These are phyloP conservation scores for Podila minutissima DNA, from an alignment of 192 early-diverging fungal species.

Conservation along the genomic window DNA sequence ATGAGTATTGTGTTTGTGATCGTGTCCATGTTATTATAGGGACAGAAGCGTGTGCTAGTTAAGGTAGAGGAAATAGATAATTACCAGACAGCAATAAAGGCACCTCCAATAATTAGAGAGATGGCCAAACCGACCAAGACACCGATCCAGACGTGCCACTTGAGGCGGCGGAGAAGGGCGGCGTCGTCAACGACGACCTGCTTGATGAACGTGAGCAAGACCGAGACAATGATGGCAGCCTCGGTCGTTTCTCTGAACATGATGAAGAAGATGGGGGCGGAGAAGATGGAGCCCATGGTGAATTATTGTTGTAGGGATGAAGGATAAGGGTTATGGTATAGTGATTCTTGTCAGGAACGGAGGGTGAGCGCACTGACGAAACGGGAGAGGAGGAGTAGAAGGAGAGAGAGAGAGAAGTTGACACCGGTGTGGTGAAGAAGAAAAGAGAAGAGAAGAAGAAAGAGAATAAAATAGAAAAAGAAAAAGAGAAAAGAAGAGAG, in stretches of 20 bases:
- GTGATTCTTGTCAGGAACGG: not conserved
- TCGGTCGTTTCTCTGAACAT: conserved; percentile 87
- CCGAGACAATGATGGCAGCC: conserved; percentile 88
- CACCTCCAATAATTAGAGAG: conserved; percentile 74
- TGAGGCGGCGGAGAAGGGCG: conserved; percentile 59
- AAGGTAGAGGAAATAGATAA: not conserved
- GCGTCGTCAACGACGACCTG: conserved; percentile 68
- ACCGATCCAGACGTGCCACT: conserved; percentile 83
- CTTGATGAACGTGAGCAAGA: conserved; percentile 80
- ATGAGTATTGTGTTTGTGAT: not conserved
- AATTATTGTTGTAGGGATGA: conserved; percentile 6
- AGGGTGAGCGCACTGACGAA: not conserved
- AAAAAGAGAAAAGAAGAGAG: not conserved
- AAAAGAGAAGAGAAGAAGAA: conserved; percentile 12
- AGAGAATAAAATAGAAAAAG: not conserved
- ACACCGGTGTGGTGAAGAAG: not conserved
- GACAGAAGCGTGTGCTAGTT: too few relatives aligned
- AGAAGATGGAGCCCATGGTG: conserved; percentile 68
- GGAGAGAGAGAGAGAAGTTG: conserved; percentile 7
- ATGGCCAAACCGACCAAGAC: conserved; percentile 72
- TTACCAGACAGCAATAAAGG: conserved; percentile 86
- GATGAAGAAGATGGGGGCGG: conserved; percentile 79
- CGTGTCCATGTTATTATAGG: not conserved
- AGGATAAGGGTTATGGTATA: not conserved
- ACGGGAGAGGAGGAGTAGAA: conserved; percentile 8